A percentile compares a stretch with the other conserved stretches of the same genome.
phyloP scores from a whole-genome alignment of 495 filamentous ascomycete species.

The Neurospora sp. region DNA sequence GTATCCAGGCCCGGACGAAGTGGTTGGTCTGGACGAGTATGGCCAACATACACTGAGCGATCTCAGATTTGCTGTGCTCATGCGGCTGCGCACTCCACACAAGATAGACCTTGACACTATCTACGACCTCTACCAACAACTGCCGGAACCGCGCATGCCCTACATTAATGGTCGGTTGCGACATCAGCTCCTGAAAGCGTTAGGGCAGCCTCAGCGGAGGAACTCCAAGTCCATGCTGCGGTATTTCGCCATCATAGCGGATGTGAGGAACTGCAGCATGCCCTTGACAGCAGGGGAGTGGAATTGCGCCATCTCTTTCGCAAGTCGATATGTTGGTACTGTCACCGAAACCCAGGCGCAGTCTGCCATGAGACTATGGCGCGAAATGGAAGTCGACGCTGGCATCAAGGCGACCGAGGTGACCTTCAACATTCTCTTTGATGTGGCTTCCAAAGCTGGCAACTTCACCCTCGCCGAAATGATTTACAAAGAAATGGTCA shows the following conservation, averaged over 20 bases:
- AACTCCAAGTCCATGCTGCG: slow-evolving; percentile 56
- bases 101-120: slow-evolving; percentile 27
- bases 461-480: slow-evolving; percentile 77
- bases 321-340: slow-evolving; percentile 55
- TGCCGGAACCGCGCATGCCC: slow-evolving; percentile 52
- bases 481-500: slow-evolving; percentile 69
- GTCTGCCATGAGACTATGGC: slow-evolving; percentile 71
- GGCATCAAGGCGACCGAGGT: slow-evolving; percentile 53
- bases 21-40: slow-evolving; percentile 10
- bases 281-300: slow-evolving; percentile 58
- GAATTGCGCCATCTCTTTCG: slow-evolving; percentile 74
- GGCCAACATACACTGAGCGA: slow-evolving; percentile 18
- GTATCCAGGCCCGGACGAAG: slow-evolving; percentile 32
- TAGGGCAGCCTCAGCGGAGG: slow-evolving; percentile 53
- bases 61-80: slow-evolving; percentile 22
- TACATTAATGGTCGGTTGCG: slow-evolving; percentile 49
- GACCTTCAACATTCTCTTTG: slow-evolving; percentile 88
- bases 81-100: slow-evolving; percentile 21
- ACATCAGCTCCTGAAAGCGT: slow-evolving; percentile 53
- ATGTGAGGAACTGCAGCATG: slow-evolving; percentile 60
- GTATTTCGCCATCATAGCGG: slow-evolving; percentile 74
- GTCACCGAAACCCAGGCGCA: slow-evolving; percentile 56
- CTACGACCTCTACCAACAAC: slow-evolving; percentile 31
- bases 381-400: slow-evolving; percentile 71
- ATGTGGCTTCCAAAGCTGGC: slow-evolving; percentile 72